These are phyloP conservation scores for Pulveroboletus sp. DNA, from an alignment of 768 basidiomycete genomes.

Conservation along the genomic window DNA sequence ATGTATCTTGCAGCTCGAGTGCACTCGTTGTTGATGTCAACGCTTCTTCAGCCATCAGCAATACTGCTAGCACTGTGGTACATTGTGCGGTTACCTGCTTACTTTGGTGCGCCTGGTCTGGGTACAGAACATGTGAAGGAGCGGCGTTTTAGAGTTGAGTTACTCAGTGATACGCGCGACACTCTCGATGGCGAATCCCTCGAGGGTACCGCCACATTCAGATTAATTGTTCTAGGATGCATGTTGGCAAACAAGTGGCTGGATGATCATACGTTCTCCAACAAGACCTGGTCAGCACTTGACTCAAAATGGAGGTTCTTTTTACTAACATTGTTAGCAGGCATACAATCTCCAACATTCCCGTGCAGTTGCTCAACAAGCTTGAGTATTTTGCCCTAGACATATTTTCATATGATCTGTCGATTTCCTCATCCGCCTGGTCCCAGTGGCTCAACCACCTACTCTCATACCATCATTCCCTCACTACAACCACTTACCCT, in stretches of 20 bases:
- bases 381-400: conserved; percentile 69
- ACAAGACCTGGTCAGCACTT: conserved; percentile 72
- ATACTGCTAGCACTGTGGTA: conserved; percentile 79
- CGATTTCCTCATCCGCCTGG: conserved; percentile 62
- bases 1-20: conserved; percentile 50
- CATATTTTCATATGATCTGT: conserved; percentile 65
- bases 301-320: not conserved
- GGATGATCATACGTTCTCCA: conserved; percentile 85
- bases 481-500: conserved; percentile 53
- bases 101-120: conserved; percentile 50
- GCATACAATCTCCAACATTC: conserved; percentile 77
- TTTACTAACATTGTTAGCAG: conserved; percentile 33
- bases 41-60: conserved; percentile 76
- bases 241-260: conserved; percentile 89
- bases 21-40: conserved; percentile 72
- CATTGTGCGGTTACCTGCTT: conserved; percentile 70
- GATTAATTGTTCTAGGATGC: conserved; percentile 71
- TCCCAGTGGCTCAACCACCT: conserved; percentile 66
- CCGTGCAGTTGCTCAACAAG: conserved; percentile 62
- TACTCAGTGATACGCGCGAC: conserved; percentile 49
- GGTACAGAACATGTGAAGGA: conserved; percentile 54
- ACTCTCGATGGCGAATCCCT: conserved; percentile 41
- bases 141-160: conserved; percentile 55
- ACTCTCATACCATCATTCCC: conserved; percentile 58
- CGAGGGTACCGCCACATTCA: conserved; percentile 63